Percentiles rank a stretch among this genome's conserved stretches.
These are phyloP conservation scores for Alternaria panax DNA, from an alignment of 2,329 filamentous ascomycete genomes.

Conservation along the genomic window DNA sequence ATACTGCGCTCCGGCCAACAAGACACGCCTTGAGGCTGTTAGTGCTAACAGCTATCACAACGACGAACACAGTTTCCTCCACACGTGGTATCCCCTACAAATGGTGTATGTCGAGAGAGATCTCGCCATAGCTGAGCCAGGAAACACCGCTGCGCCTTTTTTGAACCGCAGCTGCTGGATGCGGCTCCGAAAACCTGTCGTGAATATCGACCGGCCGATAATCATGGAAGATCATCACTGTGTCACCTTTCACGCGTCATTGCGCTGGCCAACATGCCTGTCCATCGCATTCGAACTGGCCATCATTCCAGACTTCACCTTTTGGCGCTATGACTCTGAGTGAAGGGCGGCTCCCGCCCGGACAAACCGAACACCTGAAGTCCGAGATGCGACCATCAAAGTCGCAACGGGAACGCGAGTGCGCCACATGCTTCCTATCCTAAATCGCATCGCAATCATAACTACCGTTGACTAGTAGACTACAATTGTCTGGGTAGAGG, in stretches of 20 bases:
- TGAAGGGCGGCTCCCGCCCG: neutral
- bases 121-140: neutral
- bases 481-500: neutral
- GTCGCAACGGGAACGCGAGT: neutral
- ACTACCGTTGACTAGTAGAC: neutral
- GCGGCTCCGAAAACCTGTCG: neutral
- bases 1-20: slow-evolving; percentile 33
- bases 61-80: neutral
- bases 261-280: no score
- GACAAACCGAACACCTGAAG: neutral
- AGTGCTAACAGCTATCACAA: neutral
- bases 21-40: neutral
- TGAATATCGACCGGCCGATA: no score
- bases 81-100: neutral
- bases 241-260: neutral
- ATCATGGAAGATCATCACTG: neutral
- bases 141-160: neutral
- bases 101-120: neutral
- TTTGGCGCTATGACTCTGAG: neutral
- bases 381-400: neutral
- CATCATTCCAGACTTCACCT: neutral
- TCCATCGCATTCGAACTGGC: neutral
- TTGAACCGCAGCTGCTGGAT: no score
- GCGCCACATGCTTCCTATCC: neutral
- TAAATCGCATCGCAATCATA: neutral